These are phyloP conservation scores for Babesia sp. DNA, from an alignment of 169 alveolate genomes.

Conservation along the genomic window DNA sequence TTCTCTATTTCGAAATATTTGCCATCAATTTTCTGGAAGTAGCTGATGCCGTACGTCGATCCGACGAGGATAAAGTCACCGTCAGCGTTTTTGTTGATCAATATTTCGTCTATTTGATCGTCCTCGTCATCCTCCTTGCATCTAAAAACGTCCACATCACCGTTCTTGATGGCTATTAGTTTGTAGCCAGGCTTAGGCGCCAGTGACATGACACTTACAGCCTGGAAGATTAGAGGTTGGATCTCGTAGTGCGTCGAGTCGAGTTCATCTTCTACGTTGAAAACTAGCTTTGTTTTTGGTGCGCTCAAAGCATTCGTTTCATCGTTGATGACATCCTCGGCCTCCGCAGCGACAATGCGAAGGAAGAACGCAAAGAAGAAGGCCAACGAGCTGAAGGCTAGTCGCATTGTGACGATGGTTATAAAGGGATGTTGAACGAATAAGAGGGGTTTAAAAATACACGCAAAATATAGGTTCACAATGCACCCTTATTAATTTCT, in stretches of 20 bases:
- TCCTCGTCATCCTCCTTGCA: not conserved
- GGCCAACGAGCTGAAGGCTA: not conserved
- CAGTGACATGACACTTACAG: not conserved
- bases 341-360: not conserved
- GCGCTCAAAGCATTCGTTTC: not conserved
- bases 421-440: too few species aligned
- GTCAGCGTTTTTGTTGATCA: not conserved
- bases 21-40: conserved; percentile 4
- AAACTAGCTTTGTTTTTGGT: not conserved
- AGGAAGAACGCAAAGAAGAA: not conserved
- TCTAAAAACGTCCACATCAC: not conserved
- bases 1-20: conserved; percentile 1
- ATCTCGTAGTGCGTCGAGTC: not conserved
- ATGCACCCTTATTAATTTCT: too few species aligned
- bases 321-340: not conserved
- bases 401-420: not conserved
- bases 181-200: not conserved
- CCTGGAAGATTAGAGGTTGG: not conserved
- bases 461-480: too few species aligned
- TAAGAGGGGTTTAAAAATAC: too few species aligned
- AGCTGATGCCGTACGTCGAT: not conserved
- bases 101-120: not conserved
- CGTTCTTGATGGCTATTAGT: not conserved
- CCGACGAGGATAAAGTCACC: not conserved
- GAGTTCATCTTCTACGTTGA: not conserved